Percentiles rank a stretch among this genome's conserved stretches.
Evolutionary conservation across 768 basidiomycete species (phyloP).

Genomic region (Tricholomella constricta): DNA sequence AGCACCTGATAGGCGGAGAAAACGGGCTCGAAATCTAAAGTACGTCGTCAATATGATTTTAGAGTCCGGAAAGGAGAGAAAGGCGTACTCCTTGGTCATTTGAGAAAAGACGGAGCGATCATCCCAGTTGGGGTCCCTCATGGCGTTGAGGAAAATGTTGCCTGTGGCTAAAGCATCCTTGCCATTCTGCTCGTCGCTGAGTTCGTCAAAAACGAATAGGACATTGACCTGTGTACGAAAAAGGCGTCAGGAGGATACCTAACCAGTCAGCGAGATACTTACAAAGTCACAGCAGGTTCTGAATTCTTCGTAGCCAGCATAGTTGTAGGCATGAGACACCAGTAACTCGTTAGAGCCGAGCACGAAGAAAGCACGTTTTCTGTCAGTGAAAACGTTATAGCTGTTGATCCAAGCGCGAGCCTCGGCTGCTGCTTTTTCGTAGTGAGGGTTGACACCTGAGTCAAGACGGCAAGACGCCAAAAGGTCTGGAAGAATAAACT

Average conservation of each 20-base stretch:
- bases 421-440: constrained; percentile 53
- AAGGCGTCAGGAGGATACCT: neutral
- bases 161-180: constrained; percentile 56
- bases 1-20: constrained; percentile 47
- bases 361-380: constrained; percentile 64
- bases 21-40: constrained; percentile 54
- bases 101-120: constrained; percentile 58
- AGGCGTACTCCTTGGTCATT: constrained; percentile 62
- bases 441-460: constrained; percentile 57
- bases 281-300: constrained; percentile 65
- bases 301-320: constrained; percentile 56
- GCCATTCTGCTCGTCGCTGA: constrained; percentile 66
- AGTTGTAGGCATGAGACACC: constrained; percentile 62
- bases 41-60: constrained; percentile 5
- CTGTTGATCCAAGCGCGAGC: constrained; percentile 65
- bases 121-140: constrained; percentile 52
- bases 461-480: constrained; percentile 47
- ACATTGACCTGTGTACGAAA: constrained; percentile 46
- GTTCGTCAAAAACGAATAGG: constrained; percentile 68
- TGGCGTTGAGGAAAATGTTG: constrained; percentile 50
- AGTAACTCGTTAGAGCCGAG: constrained; percentile 63
- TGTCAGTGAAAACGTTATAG: constrained; percentile 58
- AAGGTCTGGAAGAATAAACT: constrained; percentile 61
- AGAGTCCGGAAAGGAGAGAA: neutral
- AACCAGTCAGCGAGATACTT: constrained; percentile 21